These are phyloP conservation scores for Ramaria rubella DNA, from an alignment of 768 basidiomycete genomes.

Conservation along the genomic window DNA sequence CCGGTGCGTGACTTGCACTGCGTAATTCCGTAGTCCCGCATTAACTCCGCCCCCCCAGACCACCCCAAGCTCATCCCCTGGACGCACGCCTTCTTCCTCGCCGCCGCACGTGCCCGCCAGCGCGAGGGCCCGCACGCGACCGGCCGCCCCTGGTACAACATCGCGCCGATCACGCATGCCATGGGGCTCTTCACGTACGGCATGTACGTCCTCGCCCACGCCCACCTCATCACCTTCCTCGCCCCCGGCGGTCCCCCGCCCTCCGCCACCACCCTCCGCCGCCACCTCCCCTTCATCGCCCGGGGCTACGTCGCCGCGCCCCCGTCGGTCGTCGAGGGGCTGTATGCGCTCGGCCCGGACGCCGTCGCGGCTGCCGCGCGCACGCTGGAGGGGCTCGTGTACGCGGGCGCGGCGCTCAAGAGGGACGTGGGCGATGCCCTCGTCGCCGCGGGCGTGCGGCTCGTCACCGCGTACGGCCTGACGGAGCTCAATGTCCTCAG, in stretches of 20 bases:
- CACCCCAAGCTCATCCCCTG: conserved; percentile 1
- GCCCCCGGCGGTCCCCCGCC: neutral
- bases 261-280: neutral
- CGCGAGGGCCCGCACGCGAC: neutral
- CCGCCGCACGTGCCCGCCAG: neutral
- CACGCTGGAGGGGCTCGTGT: conserved; percentile 9
- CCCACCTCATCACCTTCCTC: neutral
- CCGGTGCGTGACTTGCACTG: neutral
- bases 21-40: neutral
- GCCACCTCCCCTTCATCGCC: neutral
- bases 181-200: neutral
- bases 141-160: neutral
- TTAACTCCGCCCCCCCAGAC: neutral
- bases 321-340: conserved; percentile 3
- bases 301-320: neutral
- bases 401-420: conserved; percentile 15
- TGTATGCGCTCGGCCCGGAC: neutral
- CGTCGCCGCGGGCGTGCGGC: neutral
- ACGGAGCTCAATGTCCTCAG: neutral
- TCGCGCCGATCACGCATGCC: neutral
- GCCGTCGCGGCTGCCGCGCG: neutral
- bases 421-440: conserved; percentile 10
- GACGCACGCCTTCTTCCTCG: neutral
- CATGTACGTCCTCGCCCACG: neutral
- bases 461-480: conserved; percentile 11